phyloP scores from a whole-genome alignment of 2,329 filamentous ascomycete species.

The Epicoccum sorghinum region DNA sequence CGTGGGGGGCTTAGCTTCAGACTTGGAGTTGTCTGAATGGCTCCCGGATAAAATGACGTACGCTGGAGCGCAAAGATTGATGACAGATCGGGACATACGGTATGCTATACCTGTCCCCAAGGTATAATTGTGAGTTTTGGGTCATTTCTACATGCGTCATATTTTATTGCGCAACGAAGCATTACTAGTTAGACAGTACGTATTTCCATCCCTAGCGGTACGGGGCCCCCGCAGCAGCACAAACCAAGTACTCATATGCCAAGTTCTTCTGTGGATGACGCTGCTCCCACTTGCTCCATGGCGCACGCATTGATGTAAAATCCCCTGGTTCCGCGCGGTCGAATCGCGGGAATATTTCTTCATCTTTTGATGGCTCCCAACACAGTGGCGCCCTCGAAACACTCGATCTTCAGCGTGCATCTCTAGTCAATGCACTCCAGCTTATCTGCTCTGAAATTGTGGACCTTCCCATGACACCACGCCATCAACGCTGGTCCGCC shows the following conservation, averaged over 20 bases:
- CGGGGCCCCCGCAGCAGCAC: constrained; percentile 6
- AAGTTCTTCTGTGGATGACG: constrained; percentile 3
- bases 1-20: too few relatives aligned
- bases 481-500: constrained; percentile 32
- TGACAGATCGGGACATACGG: not conserved
- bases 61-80: not conserved
- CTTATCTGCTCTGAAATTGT: constrained; percentile 31
- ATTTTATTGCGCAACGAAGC: constrained; percentile 13
- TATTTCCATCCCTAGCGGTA: constrained; percentile 11
- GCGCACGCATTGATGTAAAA: constrained; percentile 7
- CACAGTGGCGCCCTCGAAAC: constrained; percentile 13
- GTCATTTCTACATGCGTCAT: constrained; percentile 13
- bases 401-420: constrained; percentile 9
- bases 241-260: constrained; percentile 1
- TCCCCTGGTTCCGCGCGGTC: constrained; percentile 2
- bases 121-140: not conserved
- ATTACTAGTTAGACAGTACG: constrained; percentile 13
- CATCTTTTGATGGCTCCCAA: constrained; percentile 4
- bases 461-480: constrained; percentile 21
- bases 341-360: constrained; percentile 5
- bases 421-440: constrained; percentile 26
- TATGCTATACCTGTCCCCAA: not conserved
- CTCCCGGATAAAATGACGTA: not conserved
- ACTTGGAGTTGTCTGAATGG: not conserved
- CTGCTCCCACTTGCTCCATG: constrained; percentile 4